phyloP scores from a whole-genome alignment of 176 grass and related monocot species.

The Carex pumila region DNA sequence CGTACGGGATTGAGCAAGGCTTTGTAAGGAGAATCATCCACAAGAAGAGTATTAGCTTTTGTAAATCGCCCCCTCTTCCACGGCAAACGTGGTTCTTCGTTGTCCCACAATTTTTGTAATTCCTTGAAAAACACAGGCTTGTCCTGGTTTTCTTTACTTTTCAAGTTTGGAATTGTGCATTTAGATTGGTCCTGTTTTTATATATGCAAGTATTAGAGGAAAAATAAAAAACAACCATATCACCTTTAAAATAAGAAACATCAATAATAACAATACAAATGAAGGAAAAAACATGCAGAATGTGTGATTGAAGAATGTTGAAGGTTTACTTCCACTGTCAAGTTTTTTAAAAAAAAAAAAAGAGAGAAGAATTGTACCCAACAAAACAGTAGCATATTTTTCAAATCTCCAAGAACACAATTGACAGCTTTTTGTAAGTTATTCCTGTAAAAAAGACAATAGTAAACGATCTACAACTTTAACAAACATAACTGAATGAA shows the following conservation, averaged over 20 bases:
- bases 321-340: too few relatives aligned
- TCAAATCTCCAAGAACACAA: slow-evolving; percentile 48
- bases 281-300: background rate
- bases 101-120: slow-evolving; percentile 67
- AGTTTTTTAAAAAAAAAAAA: too few relatives aligned
- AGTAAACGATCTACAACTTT: background rate
- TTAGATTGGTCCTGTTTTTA: slow-evolving; percentile 52
- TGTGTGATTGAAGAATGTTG: background rate
- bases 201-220: background rate
- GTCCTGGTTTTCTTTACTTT: slow-evolving; percentile 42
- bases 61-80: slow-evolving; percentile 51
- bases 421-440: slow-evolving; percentile 49
- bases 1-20: slow-evolving; percentile 69
- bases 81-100: slow-evolving; percentile 55
- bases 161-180: slow-evolving; percentile 57
- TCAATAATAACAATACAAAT: slow-evolving; percentile 15
- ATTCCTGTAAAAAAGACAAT: slow-evolving; percentile 26
- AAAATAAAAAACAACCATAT: background rate
- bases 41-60: slow-evolving; percentile 61
- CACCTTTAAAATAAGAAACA: background rate
- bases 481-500: background rate
- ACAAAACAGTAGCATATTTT: slow-evolving; percentile 60
- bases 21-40: slow-evolving; percentile 88
- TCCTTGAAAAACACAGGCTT: slow-evolving; percentile 66
- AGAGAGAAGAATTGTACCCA: slow-evolving; percentile 39